These are phyloP conservation scores for Suillus tomentosus DNA, from an alignment of 768 basidiomycete species.

Conservation along the genomic window DNA sequence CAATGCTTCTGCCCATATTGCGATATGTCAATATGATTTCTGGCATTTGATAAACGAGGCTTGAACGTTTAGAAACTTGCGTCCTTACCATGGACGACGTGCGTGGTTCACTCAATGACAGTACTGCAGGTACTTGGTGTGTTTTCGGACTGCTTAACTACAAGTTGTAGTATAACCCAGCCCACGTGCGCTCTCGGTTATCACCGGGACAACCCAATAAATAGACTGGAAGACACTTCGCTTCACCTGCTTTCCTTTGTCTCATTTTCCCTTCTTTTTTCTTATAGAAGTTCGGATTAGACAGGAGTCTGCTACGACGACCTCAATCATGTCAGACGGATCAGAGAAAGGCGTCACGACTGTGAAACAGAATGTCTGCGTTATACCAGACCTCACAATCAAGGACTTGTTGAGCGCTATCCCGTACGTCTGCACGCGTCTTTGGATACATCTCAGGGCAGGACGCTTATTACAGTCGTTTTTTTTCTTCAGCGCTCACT, in stretches of 20 bases:
- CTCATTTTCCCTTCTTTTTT: conserved; percentile 8
- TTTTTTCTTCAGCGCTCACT: conserved; percentile 59
- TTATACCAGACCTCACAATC: conserved; percentile 83
- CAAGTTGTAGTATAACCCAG: too few relatives aligned
- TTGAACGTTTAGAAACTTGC: not conserved
- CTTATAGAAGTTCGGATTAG: conserved; percentile 13
- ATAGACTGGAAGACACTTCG: conserved; percentile 2
- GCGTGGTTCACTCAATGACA: not conserved
- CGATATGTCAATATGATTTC: not conserved
- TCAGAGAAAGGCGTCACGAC: conserved; percentile 25
- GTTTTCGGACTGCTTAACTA: not conserved
- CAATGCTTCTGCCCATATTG: not conserved
- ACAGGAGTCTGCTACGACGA: conserved; percentile 14
- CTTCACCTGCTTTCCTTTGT: conserved; percentile 10
- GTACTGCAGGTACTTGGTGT: not conserved
- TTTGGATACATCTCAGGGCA: conserved; percentile 4
- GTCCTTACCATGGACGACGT: not conserved
- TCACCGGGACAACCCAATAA: conserved; percentile 33
- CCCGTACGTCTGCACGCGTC: conserved; percentile 55
- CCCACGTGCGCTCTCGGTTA: conserved; percentile 31
- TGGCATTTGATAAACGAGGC: not conserved
- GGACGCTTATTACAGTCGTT: conserved; percentile 8
- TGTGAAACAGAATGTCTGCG: conserved; percentile 58
- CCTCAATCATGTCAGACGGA: conserved; percentile 23
- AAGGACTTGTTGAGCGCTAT: conserved; percentile 86